Evolutionary conservation across 192 early-diverging fungal genomes (phyloP), one percentile per base, ranked within the genome.

Genomic region (Tieghemiomyces parasiticus): DNA sequence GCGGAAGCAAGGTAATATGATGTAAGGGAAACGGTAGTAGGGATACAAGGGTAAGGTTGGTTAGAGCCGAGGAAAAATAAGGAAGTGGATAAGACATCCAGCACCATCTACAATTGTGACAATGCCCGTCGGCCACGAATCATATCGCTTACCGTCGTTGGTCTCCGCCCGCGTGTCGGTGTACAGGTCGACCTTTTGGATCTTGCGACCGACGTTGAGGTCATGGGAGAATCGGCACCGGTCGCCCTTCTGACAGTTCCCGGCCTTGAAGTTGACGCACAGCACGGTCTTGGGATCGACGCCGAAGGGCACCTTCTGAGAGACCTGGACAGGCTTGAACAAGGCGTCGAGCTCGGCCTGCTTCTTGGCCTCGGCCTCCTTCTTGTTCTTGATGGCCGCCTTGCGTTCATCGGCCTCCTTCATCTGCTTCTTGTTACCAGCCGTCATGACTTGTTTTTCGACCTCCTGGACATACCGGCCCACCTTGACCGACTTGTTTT

Each of bases 161-260:
- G 81, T 72, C 19, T 74, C 65, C 60, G 82, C 73, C 61, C 89
- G 80, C 59, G 76, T 70, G 74, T 97, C 93, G 32, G 91, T 89
- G 68, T 99, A 99, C 30, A 99, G 54, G 74, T 99, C 91, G 55
- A 85, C 81, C 76, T 99, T 99, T 34, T 73, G 63, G n/a, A 73
- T 75, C 78, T 95, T 97, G 50, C 93, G 88, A 50, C 86, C 91
- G 6, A 95, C 69, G 30, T 88, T 84, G 54, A 85, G 63, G 70
- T 99, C 91, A 67, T 99, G 96, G 58, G 96, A 95, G 73, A 95
- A 99, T 74, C 97, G 97, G 79, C 96, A 99, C 66, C 87, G 84
- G 69, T 70, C 66, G 35, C 92, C 92, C 71, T 93, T 95, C 59
- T 83, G 78, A 72, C 96, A 99, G 50, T 74, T 69, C 3, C 96